phyloP scores from a whole-genome alignment of 345 rosid species.

The Citrus glauca region DNA sequence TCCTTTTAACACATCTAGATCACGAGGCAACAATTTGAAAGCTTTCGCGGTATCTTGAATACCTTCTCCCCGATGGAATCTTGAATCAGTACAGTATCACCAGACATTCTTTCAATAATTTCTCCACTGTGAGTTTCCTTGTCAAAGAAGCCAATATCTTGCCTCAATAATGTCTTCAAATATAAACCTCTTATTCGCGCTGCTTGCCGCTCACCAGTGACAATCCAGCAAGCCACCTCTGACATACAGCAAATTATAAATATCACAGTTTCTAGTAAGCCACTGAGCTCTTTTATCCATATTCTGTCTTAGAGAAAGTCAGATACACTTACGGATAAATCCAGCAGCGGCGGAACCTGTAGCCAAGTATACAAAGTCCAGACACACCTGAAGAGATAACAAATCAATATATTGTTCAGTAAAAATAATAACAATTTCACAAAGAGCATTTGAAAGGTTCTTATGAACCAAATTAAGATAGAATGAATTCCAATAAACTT shows the following conservation, averaged over 20 bases:
- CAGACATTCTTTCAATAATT: slow-evolving; percentile 48
- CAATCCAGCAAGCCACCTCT: slow-evolving; percentile 59
- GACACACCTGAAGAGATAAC: slow-evolving; percentile 22
- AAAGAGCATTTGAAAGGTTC: neutral
- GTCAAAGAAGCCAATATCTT: slow-evolving; percentile 48
- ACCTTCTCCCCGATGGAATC: slow-evolving; percentile 59
- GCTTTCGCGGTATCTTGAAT: neutral
- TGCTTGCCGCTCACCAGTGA: slow-evolving; percentile 50
- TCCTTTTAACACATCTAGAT: neutral
- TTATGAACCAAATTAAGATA: neutral
- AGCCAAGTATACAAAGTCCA: slow-evolving; percentile 34
- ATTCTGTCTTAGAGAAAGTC: neutral
- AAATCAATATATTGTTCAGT: neutral
- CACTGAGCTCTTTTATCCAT: neutral
- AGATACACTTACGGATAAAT: slow-evolving; percentile 22
- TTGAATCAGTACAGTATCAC: slow-evolving; percentile 51
- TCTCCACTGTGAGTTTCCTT: slow-evolving; percentile 46
- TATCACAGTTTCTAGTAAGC: neutral
- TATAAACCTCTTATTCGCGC: slow-evolving; percentile 39
- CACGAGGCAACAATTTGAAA: neutral
- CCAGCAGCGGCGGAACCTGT: slow-evolving; percentile 22
- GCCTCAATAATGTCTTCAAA: slow-evolving; percentile 41
- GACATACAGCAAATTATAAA: neutral
- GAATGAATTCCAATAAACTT: neutral
- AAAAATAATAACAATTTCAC: neutral